These are phyloP conservation scores for Phytopythium montanum DNA, from an alignment of 352 stramenopile genomes.

Conservation along the genomic window DNA sequence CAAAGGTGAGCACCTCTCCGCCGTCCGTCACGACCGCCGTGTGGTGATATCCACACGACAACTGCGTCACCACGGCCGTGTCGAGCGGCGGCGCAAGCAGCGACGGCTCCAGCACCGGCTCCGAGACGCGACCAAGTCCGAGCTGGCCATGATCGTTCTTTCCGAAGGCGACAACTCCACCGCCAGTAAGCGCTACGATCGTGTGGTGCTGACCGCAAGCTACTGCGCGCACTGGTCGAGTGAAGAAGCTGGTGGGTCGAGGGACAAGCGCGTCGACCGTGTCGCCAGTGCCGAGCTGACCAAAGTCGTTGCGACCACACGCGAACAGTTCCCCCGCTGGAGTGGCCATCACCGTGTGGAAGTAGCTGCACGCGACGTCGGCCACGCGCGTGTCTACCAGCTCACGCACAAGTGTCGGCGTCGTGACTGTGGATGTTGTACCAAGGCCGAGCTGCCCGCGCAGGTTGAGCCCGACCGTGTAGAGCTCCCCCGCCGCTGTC, in stretches of 20 bases:
- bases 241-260: slow-evolving; percentile 48
- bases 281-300: slow-evolving; percentile 82
- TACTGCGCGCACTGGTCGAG: slow-evolving; percentile 53
- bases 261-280: slow-evolving; percentile 66
- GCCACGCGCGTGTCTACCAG: slow-evolving; percentile 54
- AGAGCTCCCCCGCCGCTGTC: slow-evolving; percentile 74
- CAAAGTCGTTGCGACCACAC: slow-evolving; percentile 92
- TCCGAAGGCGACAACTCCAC: slow-evolving; percentile 80
- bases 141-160: slow-evolving; percentile 94
- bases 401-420: slow-evolving; percentile 43
- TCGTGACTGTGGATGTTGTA: slow-evolving; percentile 52
- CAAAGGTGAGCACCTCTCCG: slow-evolving; percentile 83
- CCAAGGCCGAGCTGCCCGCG: slow-evolving; percentile 87
- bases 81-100: slow-evolving; percentile 53
- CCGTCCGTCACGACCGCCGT: slow-evolving; percentile 71
- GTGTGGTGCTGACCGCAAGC: slow-evolving; percentile 91
- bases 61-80: slow-evolving; percentile 52
- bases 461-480: slow-evolving; percentile 92
- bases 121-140: slow-evolving; percentile 54
- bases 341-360: slow-evolving; percentile 86
- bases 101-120: slow-evolving; percentile 42
- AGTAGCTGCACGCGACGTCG: slow-evolving; percentile 90
- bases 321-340: slow-evolving; percentile 76
- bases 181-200: slow-evolving; percentile 50
- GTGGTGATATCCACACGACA: slow-evolving; percentile 93